These are phyloP conservation scores for Boletellus deceptivus DNA, from an alignment of 1,284 basidiomycete species.

Conservation along the genomic window DNA sequence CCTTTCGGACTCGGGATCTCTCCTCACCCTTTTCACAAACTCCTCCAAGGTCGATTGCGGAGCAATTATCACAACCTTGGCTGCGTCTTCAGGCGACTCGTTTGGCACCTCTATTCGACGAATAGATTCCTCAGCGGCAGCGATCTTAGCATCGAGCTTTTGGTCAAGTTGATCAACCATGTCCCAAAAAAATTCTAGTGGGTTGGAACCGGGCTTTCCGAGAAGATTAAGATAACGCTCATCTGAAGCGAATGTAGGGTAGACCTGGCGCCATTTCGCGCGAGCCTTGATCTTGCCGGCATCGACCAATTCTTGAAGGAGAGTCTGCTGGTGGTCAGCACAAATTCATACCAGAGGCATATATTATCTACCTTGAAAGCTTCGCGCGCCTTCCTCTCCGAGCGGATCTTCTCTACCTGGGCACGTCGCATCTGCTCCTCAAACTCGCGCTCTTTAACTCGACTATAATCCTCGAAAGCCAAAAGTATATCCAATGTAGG, in stretches of 20 bases:
- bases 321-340: constrained; percentile 42
- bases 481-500: constrained; percentile 87
- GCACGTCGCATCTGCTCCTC: constrained; percentile 78
- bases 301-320: constrained; percentile 70
- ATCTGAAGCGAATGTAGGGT: constrained; percentile 74
- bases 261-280: constrained; percentile 89
- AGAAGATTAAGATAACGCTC: constrained; percentile 83
- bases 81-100: constrained; percentile 32
- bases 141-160: constrained; percentile 76
- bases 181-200: constrained; percentile 97
- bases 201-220: constrained; percentile 90
- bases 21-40: constrained; percentile 58
- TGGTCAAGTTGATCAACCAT: constrained; percentile 84
- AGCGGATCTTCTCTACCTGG: constrained; percentile 80
- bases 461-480: constrained; percentile 89
- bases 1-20: constrained; percentile 46
- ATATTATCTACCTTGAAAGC: constrained; percentile 67
- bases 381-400: constrained; percentile 85
- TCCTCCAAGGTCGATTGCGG: constrained; percentile 61
- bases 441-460: constrained; percentile 83
- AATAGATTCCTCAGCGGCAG: constrained; percentile 59
- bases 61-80: constrained; percentile 37
- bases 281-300: constrained; percentile 74
- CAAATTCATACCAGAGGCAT: not conserved
- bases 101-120: constrained; percentile 43